Evolutionary conservation across 495 filamentous ascomycete species (phyloP).

Genomic region (Darksidea phi): DNA sequence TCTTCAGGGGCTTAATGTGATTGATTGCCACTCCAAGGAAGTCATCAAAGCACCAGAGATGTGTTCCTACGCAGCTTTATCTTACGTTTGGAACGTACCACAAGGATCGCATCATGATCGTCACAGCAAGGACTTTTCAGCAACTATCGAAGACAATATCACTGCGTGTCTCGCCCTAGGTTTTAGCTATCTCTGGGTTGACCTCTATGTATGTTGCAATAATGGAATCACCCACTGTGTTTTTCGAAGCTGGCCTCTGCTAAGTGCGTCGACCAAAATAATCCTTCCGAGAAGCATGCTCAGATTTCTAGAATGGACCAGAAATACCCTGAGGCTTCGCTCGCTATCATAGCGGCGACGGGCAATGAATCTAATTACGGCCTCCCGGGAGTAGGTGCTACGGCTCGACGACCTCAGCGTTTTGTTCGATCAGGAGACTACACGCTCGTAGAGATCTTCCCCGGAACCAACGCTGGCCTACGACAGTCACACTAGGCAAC

Average conservation of each 20-base stretch:
- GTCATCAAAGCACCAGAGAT: not conserved
- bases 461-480: not conserved
- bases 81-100: slow-evolving; percentile 9
- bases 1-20: not conserved
- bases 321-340: slow-evolving; percentile 5
- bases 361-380: slow-evolving; percentile 4
- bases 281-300: slow-evolving; percentile 8
- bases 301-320: slow-evolving; percentile 22
- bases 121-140: not conserved
- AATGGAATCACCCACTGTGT: not conserved
- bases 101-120: not conserved
- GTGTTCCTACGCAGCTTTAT: not conserved
- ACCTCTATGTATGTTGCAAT: not conserved
- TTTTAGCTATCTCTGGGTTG: not conserved
- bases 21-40: not conserved
- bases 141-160: not conserved
- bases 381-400: slow-evolving; percentile 11
- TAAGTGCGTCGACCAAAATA: slow-evolving; percentile 31
- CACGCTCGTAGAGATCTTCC: not conserved
- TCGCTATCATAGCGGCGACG: slow-evolving; percentile 14
- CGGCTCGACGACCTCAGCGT: not conserved
- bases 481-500: slow-evolving; percentile 1
- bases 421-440: not conserved
- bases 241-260: not conserved
- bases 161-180: not conserved